Evolutionary conservation across 257 asterid genomes (phyloP).

Genomic region (Leonotis leonurus): DNA sequence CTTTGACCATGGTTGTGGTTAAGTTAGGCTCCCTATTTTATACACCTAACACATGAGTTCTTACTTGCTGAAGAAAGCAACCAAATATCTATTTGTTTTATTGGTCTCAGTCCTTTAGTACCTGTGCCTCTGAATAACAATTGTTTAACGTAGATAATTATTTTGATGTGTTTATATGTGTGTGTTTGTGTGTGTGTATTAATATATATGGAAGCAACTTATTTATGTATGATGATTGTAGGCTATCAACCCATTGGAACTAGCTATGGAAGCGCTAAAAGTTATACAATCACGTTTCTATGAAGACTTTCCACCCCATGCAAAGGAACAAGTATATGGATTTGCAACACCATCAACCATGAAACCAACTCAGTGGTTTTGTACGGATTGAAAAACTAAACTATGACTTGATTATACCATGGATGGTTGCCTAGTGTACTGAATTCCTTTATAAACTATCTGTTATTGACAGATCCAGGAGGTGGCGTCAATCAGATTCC

Average conservation of each 20-base stretch:
- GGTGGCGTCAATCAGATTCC: conserved; percentile 99
- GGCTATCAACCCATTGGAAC: conserved; percentile 97
- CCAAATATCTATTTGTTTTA: neutral
- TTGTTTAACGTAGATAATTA: neutral
- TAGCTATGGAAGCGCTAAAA: conserved; percentile 90
- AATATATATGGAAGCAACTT: too few species aligned
- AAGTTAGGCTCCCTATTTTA: too few species aligned
- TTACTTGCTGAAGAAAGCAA: neutral
- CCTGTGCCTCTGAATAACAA: neutral
- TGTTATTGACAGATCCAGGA: conserved; percentile 74
- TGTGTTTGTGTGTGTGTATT: neutral
- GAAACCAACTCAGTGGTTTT: conserved; percentile 96
- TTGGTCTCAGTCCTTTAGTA: neutral
- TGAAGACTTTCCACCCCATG: conserved; percentile 85
- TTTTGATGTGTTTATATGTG: neutral
- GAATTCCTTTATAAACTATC: conserved; percentile 8
- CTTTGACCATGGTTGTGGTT: too few species aligned
- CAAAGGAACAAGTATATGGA: conserved; percentile 62
- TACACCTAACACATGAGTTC: too few species aligned
- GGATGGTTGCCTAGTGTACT: conserved; percentile 8
- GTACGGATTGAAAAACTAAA: conserved; percentile 43
- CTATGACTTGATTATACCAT: neutral
- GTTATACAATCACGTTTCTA: conserved; percentile 72
- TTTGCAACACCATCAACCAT: conserved; percentile 97
- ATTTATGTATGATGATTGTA: conserved; percentile 18